Evolutionary conservation across 495 filamentous ascomycete species (phyloP).

Genomic region (Pyrenula aspistea): DNA sequence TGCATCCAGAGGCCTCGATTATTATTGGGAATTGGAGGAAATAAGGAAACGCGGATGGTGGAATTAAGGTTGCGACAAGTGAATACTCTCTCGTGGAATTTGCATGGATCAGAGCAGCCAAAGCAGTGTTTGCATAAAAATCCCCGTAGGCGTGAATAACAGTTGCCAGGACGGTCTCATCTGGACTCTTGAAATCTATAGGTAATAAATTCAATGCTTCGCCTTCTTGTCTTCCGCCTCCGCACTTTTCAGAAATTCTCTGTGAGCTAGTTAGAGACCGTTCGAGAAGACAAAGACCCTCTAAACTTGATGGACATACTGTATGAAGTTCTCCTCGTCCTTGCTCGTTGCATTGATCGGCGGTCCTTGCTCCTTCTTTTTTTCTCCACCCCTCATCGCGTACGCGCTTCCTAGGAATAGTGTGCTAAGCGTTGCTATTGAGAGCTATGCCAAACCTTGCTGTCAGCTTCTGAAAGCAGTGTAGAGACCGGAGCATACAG

Average conservation of each 20-base stretch:
- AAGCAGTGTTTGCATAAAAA: too few relatives aligned
- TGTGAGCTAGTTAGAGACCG: constrained; percentile 14
- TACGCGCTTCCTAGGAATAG: constrained; percentile 45
- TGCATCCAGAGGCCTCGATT: not conserved
- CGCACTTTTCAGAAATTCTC: constrained; percentile 68
- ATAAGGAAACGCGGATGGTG: too few relatives aligned
- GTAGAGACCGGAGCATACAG: not conserved
- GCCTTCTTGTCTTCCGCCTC: constrained; percentile 58
- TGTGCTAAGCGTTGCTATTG: constrained; percentile 68
- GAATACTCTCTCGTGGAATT: too few relatives aligned
- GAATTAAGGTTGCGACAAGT: too few relatives aligned
- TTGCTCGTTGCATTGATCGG: constrained; percentile 79
- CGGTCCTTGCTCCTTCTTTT: constrained; percentile 46
- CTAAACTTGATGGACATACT: constrained; percentile 63
- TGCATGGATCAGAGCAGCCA: too few relatives aligned
- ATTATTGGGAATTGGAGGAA: too few relatives aligned
- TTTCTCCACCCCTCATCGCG: constrained; percentile 48
- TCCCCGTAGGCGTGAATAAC: too few relatives aligned
- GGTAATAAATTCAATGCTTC: constrained; percentile 23
- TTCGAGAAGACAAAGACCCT: not conserved
- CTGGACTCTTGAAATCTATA: too few relatives aligned
- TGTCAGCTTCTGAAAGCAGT: not conserved
- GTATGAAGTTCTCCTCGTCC: constrained; percentile 95
- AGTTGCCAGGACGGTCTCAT: too few relatives aligned
- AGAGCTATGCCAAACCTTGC: constrained; percentile 45